Percentiles rank a stretch among this genome's conserved stretches.
Conservation (phyloP, 192 early-diverging fungal genomes). For the Linnemannia zychae region DNA sequence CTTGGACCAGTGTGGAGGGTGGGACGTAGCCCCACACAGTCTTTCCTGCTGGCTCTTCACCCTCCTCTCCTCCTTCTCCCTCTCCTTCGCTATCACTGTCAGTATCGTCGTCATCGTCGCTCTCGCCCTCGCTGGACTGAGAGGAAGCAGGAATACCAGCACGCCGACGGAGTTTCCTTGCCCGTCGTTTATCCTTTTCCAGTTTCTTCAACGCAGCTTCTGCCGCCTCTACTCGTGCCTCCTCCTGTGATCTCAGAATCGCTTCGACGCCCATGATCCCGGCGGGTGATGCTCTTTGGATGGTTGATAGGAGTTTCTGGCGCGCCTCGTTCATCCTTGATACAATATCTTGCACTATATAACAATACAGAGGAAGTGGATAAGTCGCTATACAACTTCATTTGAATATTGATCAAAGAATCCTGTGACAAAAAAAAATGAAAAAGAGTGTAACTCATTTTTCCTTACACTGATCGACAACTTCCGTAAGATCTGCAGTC, state of each 20-base stretch:
- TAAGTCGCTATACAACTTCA: background rate
- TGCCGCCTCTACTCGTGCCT: background rate
- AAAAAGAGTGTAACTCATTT: no score
- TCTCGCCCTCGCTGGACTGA: background rate
- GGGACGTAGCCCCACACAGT: constrained; percentile 30
- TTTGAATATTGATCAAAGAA: background rate
- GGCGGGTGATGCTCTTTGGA: constrained; percentile 35
- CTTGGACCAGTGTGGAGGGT: constrained; percentile 11
- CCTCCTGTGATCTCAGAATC: constrained; percentile 30
- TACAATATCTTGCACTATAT: constrained; percentile 38
- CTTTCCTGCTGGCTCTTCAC: background rate
- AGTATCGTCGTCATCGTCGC: background rate
- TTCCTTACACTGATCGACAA: constrained; percentile 37
- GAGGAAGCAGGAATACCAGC: background rate
- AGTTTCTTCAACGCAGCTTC: constrained; percentile 1
- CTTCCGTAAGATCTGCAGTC: constrained; percentile 20
- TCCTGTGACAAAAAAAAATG: background rate
- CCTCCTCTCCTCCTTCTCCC: background rate
- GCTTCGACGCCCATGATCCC: constrained; percentile 29
- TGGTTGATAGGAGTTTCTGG: constrained; percentile 18
- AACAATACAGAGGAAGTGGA: background rate
- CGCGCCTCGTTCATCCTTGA: constrained; percentile 26
- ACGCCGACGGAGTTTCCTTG: background rate
- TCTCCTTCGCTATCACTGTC: constrained; percentile 10
- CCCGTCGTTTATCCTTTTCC: constrained; percentile 3